These are phyloP conservation scores for Penicillium turbatum DNA, from an alignment of 495 filamentous ascomycete species.

Conservation along the genomic window DNA sequence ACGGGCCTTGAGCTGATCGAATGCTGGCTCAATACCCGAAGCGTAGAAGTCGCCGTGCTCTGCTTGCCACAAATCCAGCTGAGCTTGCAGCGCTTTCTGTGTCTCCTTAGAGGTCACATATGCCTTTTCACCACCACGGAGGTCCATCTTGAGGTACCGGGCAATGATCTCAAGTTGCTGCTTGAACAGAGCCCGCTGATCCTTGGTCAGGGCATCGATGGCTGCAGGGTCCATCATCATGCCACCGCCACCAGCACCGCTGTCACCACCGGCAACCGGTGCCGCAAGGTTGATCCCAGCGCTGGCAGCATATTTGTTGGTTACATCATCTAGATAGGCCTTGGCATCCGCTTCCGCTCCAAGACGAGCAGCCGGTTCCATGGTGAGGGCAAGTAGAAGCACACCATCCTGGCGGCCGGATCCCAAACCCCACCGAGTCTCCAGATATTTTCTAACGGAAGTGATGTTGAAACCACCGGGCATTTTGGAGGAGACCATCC, in stretches of 20 bases:
- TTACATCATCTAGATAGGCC: conserved; percentile 77
- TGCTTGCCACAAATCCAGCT: conserved; percentile 89
- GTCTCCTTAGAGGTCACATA: conserved; percentile 78
- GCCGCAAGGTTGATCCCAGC: conserved; percentile 83
- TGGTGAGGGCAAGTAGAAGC: conserved; percentile 82
- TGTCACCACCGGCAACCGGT: conserved; percentile 69
- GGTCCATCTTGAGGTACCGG: conserved; percentile 93
- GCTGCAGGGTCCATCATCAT: conserved; percentile 99
- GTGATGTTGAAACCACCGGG: conserved; percentile 99
- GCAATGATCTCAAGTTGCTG: conserved; percentile 94
- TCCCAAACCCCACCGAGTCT: conserved; percentile 87
- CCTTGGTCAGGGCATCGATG: conserved; percentile 93
- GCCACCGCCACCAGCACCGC: conserved; percentile 60
- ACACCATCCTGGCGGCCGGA: conserved; percentile 88
- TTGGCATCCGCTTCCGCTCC: conserved; percentile 89
- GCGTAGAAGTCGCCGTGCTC: conserved; percentile 98
- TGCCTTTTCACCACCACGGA: conserved; percentile 91
- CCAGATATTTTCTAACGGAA: conserved; percentile 85
- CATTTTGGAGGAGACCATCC: conserved; percentile 98
- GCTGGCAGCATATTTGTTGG: conserved; percentile 83
- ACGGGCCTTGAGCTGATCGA: conserved; percentile 88
- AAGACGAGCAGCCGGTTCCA: conserved; percentile 84
- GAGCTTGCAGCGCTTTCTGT: conserved; percentile 78
- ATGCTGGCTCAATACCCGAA: conserved; percentile 86
- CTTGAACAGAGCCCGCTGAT: conserved; percentile 91